These are phyloP conservation scores for Pythium biforme DNA, from an alignment of 352 stramenopile genomes.

Conservation along the genomic window DNA sequence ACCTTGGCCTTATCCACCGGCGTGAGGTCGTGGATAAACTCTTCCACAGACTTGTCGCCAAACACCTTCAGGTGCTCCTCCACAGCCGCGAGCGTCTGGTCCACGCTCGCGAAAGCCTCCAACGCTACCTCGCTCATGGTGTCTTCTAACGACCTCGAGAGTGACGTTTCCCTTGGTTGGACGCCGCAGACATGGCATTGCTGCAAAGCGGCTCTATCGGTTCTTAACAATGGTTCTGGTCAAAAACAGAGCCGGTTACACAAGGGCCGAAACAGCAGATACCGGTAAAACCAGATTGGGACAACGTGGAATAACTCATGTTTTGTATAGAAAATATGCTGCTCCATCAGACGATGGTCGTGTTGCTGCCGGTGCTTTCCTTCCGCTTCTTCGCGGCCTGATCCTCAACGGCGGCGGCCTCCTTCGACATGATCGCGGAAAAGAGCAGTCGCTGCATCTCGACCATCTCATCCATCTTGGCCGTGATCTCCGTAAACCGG, in stretches of 20 bases:
- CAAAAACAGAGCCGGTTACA: not conserved
- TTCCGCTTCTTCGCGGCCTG: conserved; percentile 30
- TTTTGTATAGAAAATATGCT: not conserved
- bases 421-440: conserved; percentile 48
- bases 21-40: conserved; percentile 53
- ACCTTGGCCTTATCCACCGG: conserved; percentile 81
- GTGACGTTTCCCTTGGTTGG: not conserved
- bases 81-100: conserved; percentile 76
- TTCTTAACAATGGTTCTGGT: not conserved
- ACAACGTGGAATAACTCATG: not conserved
- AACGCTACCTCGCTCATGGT: conserved; percentile 54
- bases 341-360: conserved; percentile 17
- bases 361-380: conserved; percentile 18
- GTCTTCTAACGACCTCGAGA: not conserved
- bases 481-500: conserved; percentile 69
- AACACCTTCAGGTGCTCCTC: conserved; percentile 73
- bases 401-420: conserved; percentile 20
- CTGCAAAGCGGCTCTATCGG: not conserved
- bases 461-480: conserved; percentile 76
- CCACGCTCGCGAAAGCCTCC: conserved; percentile 65
- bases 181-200: not conserved
- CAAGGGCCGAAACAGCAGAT: not conserved
- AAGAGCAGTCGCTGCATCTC: conserved; percentile 71
- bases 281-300: not conserved
- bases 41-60: conserved; percentile 49